Conservation (phyloP, 2,329 filamentous ascomycete species). For the Beauveria sp. region DNA sequence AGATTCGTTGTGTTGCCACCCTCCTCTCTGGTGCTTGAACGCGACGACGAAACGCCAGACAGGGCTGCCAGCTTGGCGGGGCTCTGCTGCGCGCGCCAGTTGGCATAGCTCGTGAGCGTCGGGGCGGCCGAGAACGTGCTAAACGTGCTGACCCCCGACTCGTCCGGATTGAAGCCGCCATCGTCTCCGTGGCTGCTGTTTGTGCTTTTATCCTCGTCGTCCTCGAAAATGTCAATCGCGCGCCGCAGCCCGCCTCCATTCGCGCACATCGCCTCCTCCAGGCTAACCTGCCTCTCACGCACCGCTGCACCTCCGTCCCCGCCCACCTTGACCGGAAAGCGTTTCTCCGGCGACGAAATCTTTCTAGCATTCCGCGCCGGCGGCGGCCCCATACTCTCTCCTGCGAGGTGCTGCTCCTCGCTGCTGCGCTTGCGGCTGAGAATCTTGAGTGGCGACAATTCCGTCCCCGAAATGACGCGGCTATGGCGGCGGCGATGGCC, state of each 20-base stretch:
- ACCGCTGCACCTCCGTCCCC: slow-evolving; percentile 13
- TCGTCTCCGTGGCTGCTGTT: slow-evolving; percentile 23
- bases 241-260: slow-evolving; percentile 45
- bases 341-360: slow-evolving; percentile 41
- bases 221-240: slow-evolving; percentile 57
- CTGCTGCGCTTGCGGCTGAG: slow-evolving; percentile 26
- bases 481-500: slow-evolving; percentile 44
- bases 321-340: slow-evolving; percentile 55
- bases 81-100: slow-evolving; percentile 51
- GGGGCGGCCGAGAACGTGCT: slow-evolving; percentile 87
- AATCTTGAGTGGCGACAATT: slow-evolving; percentile 52
- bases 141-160: slow-evolving; percentile 72
- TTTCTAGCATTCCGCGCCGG: slow-evolving; percentile 38
- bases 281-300: slow-evolving; percentile 31
- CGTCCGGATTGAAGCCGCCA: slow-evolving; percentile 46
- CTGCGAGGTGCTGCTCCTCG: slow-evolving; percentile 11
- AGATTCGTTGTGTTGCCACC: slow-evolving; percentile 65
- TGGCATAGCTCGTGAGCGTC: slow-evolving; percentile 76
- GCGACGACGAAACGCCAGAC: slow-evolving; percentile 28
- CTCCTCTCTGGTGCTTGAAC: slow-evolving; percentile 29
- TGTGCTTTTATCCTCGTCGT: slow-evolving; percentile 29
- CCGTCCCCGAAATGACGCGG: slow-evolving; percentile 48
- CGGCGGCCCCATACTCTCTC: slow-evolving; percentile 17
- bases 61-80: slow-evolving; percentile 46
- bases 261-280: slow-evolving; percentile 46